Percentiles rank a stretch among this genome's conserved stretches.
Evolutionary conservation across 306 rosid genomes (phyloP).

Genomic region (Prunus dulcis): DNA sequence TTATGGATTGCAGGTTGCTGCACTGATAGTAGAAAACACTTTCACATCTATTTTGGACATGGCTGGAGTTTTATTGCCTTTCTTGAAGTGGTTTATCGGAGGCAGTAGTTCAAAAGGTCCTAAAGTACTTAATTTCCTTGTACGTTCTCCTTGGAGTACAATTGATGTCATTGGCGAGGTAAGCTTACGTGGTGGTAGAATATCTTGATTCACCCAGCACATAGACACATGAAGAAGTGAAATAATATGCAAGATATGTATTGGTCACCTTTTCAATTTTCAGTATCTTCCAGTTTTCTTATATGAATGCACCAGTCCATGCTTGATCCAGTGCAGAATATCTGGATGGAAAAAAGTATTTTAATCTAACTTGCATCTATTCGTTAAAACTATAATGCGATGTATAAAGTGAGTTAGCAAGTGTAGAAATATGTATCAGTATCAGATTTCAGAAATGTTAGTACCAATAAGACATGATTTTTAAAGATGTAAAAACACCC

Average conservation of each 20-base stretch:
- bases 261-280: not conserved
- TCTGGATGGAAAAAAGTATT: not conserved
- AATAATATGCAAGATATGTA: constrained; percentile 1
- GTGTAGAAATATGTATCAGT: not conserved
- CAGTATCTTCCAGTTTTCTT: constrained; percentile 1
- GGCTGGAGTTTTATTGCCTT: constrained; percentile 96
- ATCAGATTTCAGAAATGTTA: not conserved
- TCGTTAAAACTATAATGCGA: not conserved
- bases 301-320: not conserved
- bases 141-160: constrained; percentile 96
- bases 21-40: constrained; percentile 86
- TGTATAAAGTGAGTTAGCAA: not conserved
- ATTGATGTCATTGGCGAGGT: constrained; percentile 87
- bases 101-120: constrained; percentile 75
- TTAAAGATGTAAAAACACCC: not conserved
- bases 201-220: constrained; percentile 4
- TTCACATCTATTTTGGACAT: constrained; percentile 97
- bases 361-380: not conserved
- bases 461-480: not conserved
- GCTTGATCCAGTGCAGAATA: not conserved
- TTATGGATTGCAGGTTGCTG: constrained; percentile 70
- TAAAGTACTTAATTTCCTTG: constrained; percentile 78
- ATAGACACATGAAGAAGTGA: not conserved
- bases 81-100: constrained; percentile 95
- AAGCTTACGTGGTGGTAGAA: constrained; percentile 25